A percentile compares a stretch with the other conserved stretches of the same genome.
Evolutionary conservation across 495 filamentous ascomycete genomes (phyloP).

Genomic region (Geoglossum glabrum): DNA sequence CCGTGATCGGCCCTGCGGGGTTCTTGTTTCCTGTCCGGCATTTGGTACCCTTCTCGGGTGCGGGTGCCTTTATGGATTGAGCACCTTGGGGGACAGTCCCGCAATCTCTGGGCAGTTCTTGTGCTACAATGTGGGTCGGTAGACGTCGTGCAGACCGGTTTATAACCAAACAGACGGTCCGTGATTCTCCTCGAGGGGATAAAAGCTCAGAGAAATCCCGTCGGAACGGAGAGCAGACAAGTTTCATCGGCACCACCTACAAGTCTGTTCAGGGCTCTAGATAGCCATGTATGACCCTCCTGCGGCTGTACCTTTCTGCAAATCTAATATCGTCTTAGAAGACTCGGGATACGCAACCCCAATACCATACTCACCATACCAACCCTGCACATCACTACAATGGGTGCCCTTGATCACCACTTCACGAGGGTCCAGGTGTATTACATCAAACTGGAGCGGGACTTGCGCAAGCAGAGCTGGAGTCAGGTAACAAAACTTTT

Average conservation of each 20-base stretch:
- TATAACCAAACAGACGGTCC: too few species aligned
- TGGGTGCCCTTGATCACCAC: neutral
- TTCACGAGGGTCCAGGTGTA: neutral
- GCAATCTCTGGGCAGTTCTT: neutral
- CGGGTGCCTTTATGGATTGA: neutral
- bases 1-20: too few species aligned
- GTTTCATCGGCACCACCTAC: too few species aligned
- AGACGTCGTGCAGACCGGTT: too few species aligned
- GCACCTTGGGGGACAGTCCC: neutral
- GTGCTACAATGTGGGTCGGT: neutral
- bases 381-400: neutral
- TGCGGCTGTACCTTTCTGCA: neutral
- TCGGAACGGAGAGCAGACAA: too few species aligned
- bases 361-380: neutral
- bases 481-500: neutral
- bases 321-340: neutral
- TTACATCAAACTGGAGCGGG: neutral
- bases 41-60: too few species aligned
- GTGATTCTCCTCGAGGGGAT: too few species aligned
- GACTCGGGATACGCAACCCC: neutral
- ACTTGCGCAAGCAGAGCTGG: neutral
- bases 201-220: too few species aligned
- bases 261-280: too few species aligned
- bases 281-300: neutral
- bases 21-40: too few species aligned